A percentile compares a stretch with the other conserved stretches of the same genome.
phyloP scores from a whole-genome alignment of 2,329 filamentous ascomycete species.

The Passalora sequoiae region DNA sequence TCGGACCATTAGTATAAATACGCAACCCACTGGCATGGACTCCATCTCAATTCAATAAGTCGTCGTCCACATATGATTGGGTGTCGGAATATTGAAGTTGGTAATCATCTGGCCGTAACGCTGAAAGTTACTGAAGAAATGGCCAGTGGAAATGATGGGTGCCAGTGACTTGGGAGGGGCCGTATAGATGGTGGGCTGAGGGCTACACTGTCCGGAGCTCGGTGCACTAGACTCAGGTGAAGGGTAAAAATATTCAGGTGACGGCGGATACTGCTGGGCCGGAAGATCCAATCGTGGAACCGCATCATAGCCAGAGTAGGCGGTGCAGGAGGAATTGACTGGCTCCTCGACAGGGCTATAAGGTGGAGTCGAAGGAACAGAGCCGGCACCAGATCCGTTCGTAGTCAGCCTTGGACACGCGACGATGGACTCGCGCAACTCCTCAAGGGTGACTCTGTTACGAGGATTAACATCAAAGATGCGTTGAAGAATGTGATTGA shows the following conservation, averaged over 20 bases:
- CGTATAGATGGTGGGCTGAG: slow-evolving; percentile 27
- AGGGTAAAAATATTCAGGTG: slow-evolving; percentile 5
- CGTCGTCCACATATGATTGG: slow-evolving; percentile 20
- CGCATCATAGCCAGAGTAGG: slow-evolving; percentile 16
- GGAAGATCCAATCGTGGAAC: slow-evolving; percentile 30
- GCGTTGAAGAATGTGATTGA: slow-evolving; percentile 78
- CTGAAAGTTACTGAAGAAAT: slow-evolving; percentile 22
- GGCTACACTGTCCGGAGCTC: slow-evolving; percentile 25
- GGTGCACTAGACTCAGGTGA: slow-evolving; percentile 22
- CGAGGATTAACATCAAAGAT: slow-evolving; percentile 84
- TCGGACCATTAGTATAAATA: slow-evolving; percentile 4
- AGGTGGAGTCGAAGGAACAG: slow-evolving; percentile 40
- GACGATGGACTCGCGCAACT: slow-evolving; percentile 72
- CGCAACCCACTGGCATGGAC: slow-evolving; percentile 3
- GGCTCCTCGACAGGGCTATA: slow-evolving; percentile 39
- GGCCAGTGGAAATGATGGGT: slow-evolving; percentile 15
- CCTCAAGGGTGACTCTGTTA: slow-evolving; percentile 72
- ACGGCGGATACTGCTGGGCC: slow-evolving; percentile 24
- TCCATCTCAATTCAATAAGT: slow-evolving; percentile 12
- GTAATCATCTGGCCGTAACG: slow-evolving; percentile 27
- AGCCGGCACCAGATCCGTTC: slow-evolving; percentile 38
- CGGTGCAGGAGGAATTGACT: slow-evolving; percentile 15
- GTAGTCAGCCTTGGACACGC: slow-evolving; percentile 76
- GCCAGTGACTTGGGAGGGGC: slow-evolving; percentile 21
- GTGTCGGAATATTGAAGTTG: slow-evolving; percentile 22